These are phyloP conservation scores for Pyrenophora teres DNA, from an alignment of 2,329 filamentous ascomycete genomes.

Conservation along the genomic window DNA sequence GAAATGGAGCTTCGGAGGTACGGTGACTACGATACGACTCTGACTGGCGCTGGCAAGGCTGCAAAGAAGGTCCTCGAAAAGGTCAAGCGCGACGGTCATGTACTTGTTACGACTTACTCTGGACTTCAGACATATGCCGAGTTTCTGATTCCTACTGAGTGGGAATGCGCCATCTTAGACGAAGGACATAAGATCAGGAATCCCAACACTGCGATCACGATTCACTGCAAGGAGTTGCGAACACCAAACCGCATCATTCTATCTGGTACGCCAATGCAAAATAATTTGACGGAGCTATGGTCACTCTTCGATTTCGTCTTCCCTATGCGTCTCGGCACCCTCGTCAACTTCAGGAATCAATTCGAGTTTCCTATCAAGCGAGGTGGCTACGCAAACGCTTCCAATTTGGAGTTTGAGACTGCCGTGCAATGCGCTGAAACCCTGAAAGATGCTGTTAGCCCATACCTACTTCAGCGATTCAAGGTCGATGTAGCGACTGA, in stretches of 20 bases:
- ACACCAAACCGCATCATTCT: conserved; percentile 91
- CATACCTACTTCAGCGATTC: conserved; percentile 88
- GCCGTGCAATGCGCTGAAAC: conserved; percentile 93
- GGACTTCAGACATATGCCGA: conserved; percentile 92
- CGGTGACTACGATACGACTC: conserved; percentile 50
- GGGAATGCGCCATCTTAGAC: conserved; percentile 92
- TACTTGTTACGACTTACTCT: conserved; percentile 93
- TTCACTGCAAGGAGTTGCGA: conserved; percentile 90
- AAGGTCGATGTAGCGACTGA: conserved; percentile 95
- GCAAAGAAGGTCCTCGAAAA: conserved; percentile 81
- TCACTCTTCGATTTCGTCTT: conserved; percentile 98
- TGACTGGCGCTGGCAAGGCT: conserved; percentile 65
- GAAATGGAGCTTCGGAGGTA: conserved; percentile 57
- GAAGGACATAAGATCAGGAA: conserved; percentile 99
- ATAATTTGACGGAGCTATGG: conserved; percentile 94
- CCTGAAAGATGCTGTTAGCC: conserved; percentile 89
- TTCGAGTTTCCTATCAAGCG: conserved; percentile 94
- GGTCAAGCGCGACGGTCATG: conserved; percentile 83
- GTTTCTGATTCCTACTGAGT: conserved; percentile 78
- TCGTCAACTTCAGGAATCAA: conserved; percentile 86
- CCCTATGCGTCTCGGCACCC: conserved; percentile 89
- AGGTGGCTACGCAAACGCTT: conserved; percentile 93
- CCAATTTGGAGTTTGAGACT: conserved; percentile 90
- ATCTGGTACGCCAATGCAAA: conserved; percentile 97
- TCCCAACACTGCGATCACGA: conserved; percentile 90